Conservation (phyloP, 176 grass and related monocot genomes). For the Juncus inflexus region DNA sequence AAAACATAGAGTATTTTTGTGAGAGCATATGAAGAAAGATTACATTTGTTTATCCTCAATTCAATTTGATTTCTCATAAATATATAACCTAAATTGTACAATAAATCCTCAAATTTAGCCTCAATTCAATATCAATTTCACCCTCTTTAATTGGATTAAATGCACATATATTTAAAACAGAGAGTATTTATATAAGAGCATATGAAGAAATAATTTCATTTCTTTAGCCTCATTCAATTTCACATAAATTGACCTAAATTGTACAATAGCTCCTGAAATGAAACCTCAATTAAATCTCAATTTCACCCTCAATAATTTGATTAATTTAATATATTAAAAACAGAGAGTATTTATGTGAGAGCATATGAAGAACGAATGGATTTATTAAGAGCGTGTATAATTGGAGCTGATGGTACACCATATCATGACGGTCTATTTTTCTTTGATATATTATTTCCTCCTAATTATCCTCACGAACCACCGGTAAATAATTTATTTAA, state of each 20-base stretch:
- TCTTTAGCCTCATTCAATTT: conserved; percentile 11
- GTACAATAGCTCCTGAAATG: no score
- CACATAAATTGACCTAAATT: no score
- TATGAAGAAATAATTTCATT: conserved; percentile 96
- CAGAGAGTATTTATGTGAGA: conserved; percentile 91
- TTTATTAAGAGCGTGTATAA: conserved; percentile 80
- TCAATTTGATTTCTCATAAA: no score
- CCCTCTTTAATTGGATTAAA: no score
- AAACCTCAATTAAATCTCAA: no score
- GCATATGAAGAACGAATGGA: conserved; percentile 96
- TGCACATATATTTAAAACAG: conserved; percentile 35
- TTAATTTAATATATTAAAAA: neutral
- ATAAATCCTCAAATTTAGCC: no score
- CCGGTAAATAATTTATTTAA: conserved; percentile 70
- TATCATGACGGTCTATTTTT: conserved; percentile 95
- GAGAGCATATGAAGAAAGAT: conserved; percentile 87
- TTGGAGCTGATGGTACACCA: conserved; percentile 84
- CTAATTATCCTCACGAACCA: conserved; percentile 79
- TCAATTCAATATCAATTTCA: no score
- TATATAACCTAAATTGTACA: no score
- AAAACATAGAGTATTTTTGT: conserved; percentile 77
- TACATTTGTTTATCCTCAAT: conserved; percentile 50
- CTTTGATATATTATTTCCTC: conserved; percentile 94
- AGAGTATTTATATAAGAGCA: conserved; percentile 81
- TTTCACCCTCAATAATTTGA: no score